Percentiles rank a stretch among this genome's conserved stretches.
Conservation (phyloP, 2,329 filamentous ascomycete genomes). For the Claviceps sp. region DNA sequence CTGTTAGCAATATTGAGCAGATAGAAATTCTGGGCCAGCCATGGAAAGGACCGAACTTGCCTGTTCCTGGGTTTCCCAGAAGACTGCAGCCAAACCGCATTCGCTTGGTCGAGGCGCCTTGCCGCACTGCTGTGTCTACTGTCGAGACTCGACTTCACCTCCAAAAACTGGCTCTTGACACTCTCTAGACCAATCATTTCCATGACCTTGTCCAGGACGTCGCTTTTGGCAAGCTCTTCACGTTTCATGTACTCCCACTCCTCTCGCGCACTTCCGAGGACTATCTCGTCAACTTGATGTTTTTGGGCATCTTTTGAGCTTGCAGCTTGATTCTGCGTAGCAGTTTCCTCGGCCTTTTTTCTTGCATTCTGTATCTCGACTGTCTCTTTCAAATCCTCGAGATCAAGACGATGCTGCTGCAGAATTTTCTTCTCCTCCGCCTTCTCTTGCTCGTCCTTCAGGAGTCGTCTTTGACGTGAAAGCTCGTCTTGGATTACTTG, state of each 20-base stretch:
- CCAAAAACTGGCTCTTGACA: conserved; percentile 51
- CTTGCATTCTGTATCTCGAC: conserved; percentile 7
- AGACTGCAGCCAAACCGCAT: conserved; percentile 51
- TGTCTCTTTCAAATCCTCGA: conserved; percentile 26
- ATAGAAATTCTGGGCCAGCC: not conserved
- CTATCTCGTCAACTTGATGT: no score
- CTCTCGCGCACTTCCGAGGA: conserved; percentile 19
- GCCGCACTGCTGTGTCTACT: conserved; percentile 46
- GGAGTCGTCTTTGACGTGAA: conserved; percentile 24
- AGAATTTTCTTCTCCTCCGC: not conserved
- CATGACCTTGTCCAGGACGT: conserved; percentile 51
- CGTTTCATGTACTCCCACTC: conserved; percentile 54
- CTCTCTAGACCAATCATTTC: conserved; percentile 56
- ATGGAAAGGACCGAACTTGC: conserved; percentile 21
- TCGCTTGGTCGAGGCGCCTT: conserved; percentile 37
- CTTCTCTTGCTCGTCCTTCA: not conserved
- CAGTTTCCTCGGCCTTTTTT: not conserved
- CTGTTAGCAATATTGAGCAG: not conserved
- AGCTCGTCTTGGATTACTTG: conserved; percentile 41
- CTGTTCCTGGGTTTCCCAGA: conserved; percentile 64
- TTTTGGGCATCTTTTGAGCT: not conserved
- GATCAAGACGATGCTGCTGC: conserved; percentile 30
- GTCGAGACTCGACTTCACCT: conserved; percentile 49
- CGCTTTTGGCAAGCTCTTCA: conserved; percentile 32
- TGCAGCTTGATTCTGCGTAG: not conserved